Percentiles rank a stretch among this genome's conserved stretches.
These are phyloP conservation scores for Hypoxylon trugodes DNA, from an alignment of 495 filamentous ascomycete species.

Conservation along the genomic window DNA sequence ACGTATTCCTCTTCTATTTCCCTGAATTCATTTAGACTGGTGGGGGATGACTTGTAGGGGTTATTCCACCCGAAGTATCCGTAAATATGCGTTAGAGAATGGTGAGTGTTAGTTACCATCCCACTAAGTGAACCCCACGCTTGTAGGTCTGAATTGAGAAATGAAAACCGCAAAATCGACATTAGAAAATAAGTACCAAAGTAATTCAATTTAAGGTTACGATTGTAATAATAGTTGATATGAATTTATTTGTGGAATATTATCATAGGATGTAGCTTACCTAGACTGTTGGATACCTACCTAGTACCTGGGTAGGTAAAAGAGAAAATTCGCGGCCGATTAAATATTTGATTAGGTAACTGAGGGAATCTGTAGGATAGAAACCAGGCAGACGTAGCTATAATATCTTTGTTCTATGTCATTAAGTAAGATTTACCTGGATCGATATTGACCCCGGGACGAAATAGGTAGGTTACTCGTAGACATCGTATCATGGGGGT, in stretches of 20 bases:
- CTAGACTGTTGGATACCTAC: too few species aligned
- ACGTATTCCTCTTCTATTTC: conserved; percentile 1
- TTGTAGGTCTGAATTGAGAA: too few species aligned
- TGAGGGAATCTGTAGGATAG: not conserved
- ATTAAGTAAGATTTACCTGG: not conserved
- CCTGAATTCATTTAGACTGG: too few species aligned
- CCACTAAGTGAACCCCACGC: conserved; percentile 3
- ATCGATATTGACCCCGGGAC: not conserved
- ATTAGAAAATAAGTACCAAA: too few species aligned
- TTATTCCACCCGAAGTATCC: not conserved
- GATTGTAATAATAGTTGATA: too few species aligned
- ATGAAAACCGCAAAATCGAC: not conserved
- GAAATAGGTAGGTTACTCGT: conserved; percentile 17
- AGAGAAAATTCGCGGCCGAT: too few species aligned
- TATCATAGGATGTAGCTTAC: too few species aligned
- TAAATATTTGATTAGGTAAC: too few species aligned
- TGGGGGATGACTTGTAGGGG: not conserved
- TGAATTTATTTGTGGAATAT: too few species aligned
- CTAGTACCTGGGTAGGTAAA: too few species aligned
- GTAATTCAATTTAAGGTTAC: too few species aligned
- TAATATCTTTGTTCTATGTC: not conserved
- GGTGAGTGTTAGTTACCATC: not conserved
- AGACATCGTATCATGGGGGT: not conserved
- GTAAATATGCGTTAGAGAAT: not conserved
- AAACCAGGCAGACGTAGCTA: not conserved